These are phyloP conservation scores for Stereum hirsutum DNA, from an alignment of 1,284 basidiomycete genomes.

Conservation along the genomic window DNA sequence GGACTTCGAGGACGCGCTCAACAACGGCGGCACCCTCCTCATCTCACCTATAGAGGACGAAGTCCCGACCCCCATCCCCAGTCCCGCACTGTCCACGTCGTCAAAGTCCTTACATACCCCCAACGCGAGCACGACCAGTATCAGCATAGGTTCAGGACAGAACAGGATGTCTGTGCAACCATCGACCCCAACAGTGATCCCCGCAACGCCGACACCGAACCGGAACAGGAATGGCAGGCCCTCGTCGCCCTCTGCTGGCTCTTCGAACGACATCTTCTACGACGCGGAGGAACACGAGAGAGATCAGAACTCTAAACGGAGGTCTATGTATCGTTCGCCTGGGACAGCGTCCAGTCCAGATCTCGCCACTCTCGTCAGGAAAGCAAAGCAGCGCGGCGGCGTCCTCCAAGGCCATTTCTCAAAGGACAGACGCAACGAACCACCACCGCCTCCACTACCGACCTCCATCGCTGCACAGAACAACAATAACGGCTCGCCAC, in stretches of 20 bases:
- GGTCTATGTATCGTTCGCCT: slow-evolving; percentile 79
- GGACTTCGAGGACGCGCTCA: slow-evolving; percentile 71
- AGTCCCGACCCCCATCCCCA: too few species aligned
- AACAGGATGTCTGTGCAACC: too few species aligned
- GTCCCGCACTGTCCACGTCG: too few species aligned
- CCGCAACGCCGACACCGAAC: slow-evolving; percentile 41
- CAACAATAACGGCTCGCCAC: slow-evolving; percentile 5
- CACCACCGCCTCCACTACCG: slow-evolving; percentile 41
- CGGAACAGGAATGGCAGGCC: slow-evolving; percentile 14
- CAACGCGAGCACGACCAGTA: slow-evolving; percentile 6
- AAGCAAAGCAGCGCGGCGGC: slow-evolving; percentile 61
- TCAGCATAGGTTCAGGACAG: too few species aligned
- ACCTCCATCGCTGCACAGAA: slow-evolving; percentile 1
- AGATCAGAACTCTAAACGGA: slow-evolving; percentile 64
- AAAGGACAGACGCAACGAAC: slow-evolving; percentile 36
- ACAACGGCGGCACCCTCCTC: slow-evolving; percentile 51
- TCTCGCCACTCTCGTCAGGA: slow-evolving; percentile 73
- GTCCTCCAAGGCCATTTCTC: slow-evolving; percentile 24
- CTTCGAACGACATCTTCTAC: slow-evolving; percentile 48
- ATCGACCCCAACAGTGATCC: slow-evolving; percentile 44
- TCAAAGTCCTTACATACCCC: too few species aligned
- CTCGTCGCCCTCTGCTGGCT: slow-evolving; percentile 25
- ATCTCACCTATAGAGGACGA: slow-evolving; percentile 63
- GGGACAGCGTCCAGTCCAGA: slow-evolving; percentile 87
- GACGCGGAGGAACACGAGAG: slow-evolving; percentile 57